Evolutionary conservation across 495 filamentous ascomycete genomes (phyloP).

Genomic region (Hapsidospora chrysogenum): DNA sequence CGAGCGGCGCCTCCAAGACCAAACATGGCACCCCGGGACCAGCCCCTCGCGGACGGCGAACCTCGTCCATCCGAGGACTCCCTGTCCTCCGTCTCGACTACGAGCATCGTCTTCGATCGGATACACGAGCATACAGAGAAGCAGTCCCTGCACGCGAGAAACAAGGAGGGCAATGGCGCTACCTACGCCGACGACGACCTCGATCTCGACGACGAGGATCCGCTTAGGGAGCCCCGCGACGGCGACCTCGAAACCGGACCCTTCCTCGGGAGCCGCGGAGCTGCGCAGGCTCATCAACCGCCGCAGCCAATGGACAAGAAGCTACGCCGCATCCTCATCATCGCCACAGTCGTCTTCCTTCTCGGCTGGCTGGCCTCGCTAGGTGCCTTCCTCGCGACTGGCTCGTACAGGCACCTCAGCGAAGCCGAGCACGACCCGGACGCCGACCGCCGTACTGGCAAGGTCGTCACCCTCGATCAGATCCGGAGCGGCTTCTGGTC

Average conservation of each 20-base stretch:
- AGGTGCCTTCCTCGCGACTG: slow-evolving; percentile 50
- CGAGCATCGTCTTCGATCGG: slow-evolving; percentile 61
- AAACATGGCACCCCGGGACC: too few relatives aligned
- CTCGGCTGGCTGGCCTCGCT: slow-evolving; percentile 71
- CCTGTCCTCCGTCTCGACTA: slow-evolving; percentile 54
- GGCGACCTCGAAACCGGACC: slow-evolving; percentile 25
- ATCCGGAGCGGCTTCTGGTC: slow-evolving; percentile 59
- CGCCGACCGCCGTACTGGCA: slow-evolving; percentile 54
- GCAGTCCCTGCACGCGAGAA: background rate
- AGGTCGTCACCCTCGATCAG: slow-evolving; percentile 66
- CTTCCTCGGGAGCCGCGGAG: slow-evolving; percentile 18
- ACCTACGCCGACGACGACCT: slow-evolving; percentile 18
- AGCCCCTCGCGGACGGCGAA: background rate
- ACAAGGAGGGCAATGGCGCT: slow-evolving; percentile 4
- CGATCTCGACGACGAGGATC: slow-evolving; percentile 29
- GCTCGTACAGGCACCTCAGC: slow-evolving; percentile 45
- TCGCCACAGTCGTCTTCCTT: slow-evolving; percentile 46
- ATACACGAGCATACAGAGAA: slow-evolving; percentile 33
- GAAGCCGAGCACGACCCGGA: slow-evolving; percentile 47
- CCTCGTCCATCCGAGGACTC: slow-evolving; percentile 33
- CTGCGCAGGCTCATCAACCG: slow-evolving; percentile 1
- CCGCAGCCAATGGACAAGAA: slow-evolving; percentile 37
- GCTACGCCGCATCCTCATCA: slow-evolving; percentile 48
- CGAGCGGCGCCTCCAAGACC: too few relatives aligned
- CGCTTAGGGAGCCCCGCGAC: slow-evolving; percentile 19